Conservation (phyloP, 139 green algal species). For the Eudorina sp. region DNA sequence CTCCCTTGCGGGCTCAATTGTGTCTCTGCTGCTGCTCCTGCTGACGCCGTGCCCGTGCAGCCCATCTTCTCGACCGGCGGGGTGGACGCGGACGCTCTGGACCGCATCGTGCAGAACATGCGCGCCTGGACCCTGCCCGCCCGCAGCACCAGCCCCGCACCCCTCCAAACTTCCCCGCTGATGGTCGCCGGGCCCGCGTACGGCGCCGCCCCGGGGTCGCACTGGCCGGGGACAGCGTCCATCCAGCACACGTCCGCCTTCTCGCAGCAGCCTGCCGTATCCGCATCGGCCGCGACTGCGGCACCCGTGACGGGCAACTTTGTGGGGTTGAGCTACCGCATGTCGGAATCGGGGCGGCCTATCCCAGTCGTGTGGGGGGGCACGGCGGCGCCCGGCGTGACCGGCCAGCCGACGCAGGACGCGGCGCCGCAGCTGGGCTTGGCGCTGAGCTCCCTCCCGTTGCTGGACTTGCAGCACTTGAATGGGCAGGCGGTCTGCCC, state of each 20-base stretch:
- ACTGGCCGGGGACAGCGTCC: too few species aligned
- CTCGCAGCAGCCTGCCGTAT: too few species aligned
- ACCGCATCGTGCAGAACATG: slow-evolving; percentile 83
- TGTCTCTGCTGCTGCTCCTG: too few species aligned
- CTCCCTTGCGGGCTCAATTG: too few species aligned
- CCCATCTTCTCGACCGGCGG: slow-evolving; percentile 77
- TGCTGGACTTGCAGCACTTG: not conserved
- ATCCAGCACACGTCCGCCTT: too few species aligned
- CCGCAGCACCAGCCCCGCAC: not conserved
- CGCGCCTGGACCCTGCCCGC: slow-evolving; percentile 37
- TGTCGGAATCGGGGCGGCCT: slow-evolving; percentile 27
- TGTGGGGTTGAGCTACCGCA: slow-evolving; percentile 6
- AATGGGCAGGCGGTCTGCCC: not conserved
- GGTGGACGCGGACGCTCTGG: slow-evolving; percentile 78
- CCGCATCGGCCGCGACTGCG: too few species aligned
- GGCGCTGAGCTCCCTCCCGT: not conserved
- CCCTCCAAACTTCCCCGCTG: not conserved
- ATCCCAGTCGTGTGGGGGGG: not conserved
- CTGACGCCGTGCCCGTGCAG: not conserved
- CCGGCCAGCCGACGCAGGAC: not conserved
- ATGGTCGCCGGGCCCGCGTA: not conserved
- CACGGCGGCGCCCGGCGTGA: too few species aligned
- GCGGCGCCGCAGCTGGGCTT: not conserved
- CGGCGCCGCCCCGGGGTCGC: not conserved
- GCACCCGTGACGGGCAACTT: not conserved